Evolutionary conservation across 2,329 filamentous ascomycete species (phyloP).

Genomic region (Zymoseptoria brevis): DNA sequence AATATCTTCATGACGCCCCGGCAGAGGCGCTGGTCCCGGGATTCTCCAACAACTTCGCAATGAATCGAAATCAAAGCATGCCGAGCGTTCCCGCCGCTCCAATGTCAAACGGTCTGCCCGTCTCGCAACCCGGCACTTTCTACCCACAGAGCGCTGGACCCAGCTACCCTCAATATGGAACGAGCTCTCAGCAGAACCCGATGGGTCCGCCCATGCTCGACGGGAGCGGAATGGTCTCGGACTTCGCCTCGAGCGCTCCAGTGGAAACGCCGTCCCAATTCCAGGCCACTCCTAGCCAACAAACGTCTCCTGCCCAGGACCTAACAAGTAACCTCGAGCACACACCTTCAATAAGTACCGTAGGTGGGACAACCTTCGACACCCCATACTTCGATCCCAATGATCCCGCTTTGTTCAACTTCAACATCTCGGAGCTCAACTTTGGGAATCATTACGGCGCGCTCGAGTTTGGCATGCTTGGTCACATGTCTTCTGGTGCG

Average conservation of each 20-base stretch:
- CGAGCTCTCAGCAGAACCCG: slow-evolving; percentile 23
- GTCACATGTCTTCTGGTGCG: slow-evolving; percentile 91
- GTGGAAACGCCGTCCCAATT: slow-evolving; percentile 61
- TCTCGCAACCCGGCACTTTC: slow-evolving; percentile 33
- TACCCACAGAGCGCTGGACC: slow-evolving; percentile 34
- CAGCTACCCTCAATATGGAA: slow-evolving; percentile 34
- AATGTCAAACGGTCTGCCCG: slow-evolving; percentile 13
- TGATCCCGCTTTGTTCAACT: slow-evolving; percentile 89
- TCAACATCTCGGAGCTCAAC: slow-evolving; percentile 86
- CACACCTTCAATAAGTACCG: slow-evolving; percentile 31
- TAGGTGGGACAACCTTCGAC: slow-evolving; percentile 41
- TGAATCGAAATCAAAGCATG: slow-evolving; percentile 19
- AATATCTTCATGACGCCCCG: slow-evolving; percentile 95
- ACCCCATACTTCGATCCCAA: slow-evolving; percentile 73
- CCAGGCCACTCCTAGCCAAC: slow-evolving; percentile 48
- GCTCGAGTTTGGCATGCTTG: slow-evolving; percentile 90
- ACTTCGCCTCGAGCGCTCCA: slow-evolving; percentile 55
- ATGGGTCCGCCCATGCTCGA: slow-evolving; percentile 39
- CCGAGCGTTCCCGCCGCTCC: slow-evolving; percentile 13
- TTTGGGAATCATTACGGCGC: slow-evolving; percentile 96
- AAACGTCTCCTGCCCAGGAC: slow-evolving; percentile 38
- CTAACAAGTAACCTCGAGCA: slow-evolving; percentile 43
- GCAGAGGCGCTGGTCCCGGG: slow-evolving; percentile 84
- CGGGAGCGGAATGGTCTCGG: slow-evolving; percentile 32
- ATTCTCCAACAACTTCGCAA: slow-evolving; percentile 58